Base-by-base conservation (phyloP, 2,329 filamentous ascomycete genomes). In the Xylariaceae sp. region DNA sequence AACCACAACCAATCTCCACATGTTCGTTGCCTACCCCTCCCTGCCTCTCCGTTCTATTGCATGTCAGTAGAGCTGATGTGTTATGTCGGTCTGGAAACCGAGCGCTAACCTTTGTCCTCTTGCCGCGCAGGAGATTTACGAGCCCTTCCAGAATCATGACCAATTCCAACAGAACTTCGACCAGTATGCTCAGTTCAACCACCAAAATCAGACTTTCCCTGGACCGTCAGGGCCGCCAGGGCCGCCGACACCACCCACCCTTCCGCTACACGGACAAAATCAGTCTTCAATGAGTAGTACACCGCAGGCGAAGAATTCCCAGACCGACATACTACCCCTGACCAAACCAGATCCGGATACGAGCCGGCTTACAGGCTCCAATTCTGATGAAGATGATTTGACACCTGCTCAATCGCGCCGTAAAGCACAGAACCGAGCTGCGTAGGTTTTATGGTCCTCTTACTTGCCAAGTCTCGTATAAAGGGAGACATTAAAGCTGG, bases 361-460 rank as follows among this genome's bases (percentile, higher is more conserved):
- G 29, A 75, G 74, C 29, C 74, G 76, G 27, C 55, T 57, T 63
- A 64, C 65, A 20, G 79, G 75, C 15, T 79, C 77, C 15, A 82
- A 82, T 64, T 83, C 82, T 30, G 81, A 83, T 9, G 82, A 78
- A 13, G 81, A 81, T 39, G 73, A 78, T 44, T 50, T 83, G 65
- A 84, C 80, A 18, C 82, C 81, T 0, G 81, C 81, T 5, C 81
- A 84, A 64, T 81, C 79, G 9, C 75, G 80, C 63, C 77, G 82
- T 56, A 85, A 85, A 66, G 82, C 81, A 37, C 82, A 85, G 69
- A 85, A 85, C 59, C 75, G 82, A 62, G 81, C 81, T 61, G 82
- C 82, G 82, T 85, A 76, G 60, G 82, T 82, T 23, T 42, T 30
- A 29, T n/a, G 42, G 32, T 16, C 32, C 16, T 36, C 15, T 45